These are phyloP conservation scores for Lentinus tigrinus DNA, from an alignment of 768 basidiomycete species.

Conservation along the genomic window DNA sequence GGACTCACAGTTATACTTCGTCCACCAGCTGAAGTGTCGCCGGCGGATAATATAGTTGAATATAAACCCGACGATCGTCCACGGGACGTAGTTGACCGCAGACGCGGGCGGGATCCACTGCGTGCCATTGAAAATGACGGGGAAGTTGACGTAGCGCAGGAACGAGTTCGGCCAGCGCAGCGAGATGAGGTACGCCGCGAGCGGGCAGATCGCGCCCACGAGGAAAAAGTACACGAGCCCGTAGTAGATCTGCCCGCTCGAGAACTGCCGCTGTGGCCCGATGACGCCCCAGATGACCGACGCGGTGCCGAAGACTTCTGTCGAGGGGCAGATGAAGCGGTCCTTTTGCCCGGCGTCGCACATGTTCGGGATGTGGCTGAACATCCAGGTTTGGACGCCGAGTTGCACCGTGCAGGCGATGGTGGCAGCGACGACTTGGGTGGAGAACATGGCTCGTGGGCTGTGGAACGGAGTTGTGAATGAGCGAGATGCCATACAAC, in stretches of 20 bases:
- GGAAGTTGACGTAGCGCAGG: slow-evolving; percentile 53
- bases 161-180: slow-evolving; percentile 64
- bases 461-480: background rate
- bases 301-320: slow-evolving; percentile 79
- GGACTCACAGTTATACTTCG: slow-evolving; percentile 72
- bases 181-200: slow-evolving; percentile 51
- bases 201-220: slow-evolving; percentile 62
- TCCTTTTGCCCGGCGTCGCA: slow-evolving; percentile 53
- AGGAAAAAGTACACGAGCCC: slow-evolving; percentile 74
- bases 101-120: slow-evolving; percentile 77
- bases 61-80: slow-evolving; percentile 72
- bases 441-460: slow-evolving; percentile 70
- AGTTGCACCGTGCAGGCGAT: slow-evolving; percentile 74
- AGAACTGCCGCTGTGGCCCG: slow-evolving; percentile 73
- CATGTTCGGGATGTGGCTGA: slow-evolving; percentile 62
- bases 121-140: slow-evolving; percentile 68
- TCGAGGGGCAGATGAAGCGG: slow-evolving; percentile 68
- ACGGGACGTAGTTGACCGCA: slow-evolving; percentile 83
- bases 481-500: background rate
- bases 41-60: slow-evolving; percentile 74
- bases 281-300: slow-evolving; percentile 76
- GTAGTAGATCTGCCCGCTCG: slow-evolving; percentile 48
- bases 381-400: slow-evolving; percentile 78
- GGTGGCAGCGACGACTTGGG: slow-evolving; percentile 65
- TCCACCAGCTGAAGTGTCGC: slow-evolving; percentile 72